Conservation (phyloP, 805 yeast genomes). For the Saturnispora silvae region DNA sequence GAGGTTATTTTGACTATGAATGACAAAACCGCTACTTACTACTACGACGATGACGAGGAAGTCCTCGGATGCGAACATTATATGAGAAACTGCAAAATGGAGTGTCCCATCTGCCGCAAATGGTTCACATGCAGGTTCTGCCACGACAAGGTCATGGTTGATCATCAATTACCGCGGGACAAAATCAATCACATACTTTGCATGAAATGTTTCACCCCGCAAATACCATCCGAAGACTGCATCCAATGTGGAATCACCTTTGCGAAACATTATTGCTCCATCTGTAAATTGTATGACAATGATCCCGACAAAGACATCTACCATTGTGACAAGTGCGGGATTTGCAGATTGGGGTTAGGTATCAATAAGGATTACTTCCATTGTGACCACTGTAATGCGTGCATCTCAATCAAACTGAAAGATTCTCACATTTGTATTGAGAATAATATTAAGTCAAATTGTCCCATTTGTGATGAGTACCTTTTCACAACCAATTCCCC, state of each 20-base stretch:
- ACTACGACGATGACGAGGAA: conserved; percentile 31
- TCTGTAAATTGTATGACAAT: conserved; percentile 75
- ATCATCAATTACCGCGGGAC: conserved; percentile 50
- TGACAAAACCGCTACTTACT: conserved; percentile 43
- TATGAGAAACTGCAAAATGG: conserved; percentile 71
- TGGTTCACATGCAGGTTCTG: conserved; percentile 84
- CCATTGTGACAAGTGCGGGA: conserved; percentile 89
- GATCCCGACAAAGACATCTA: conserved; percentile 71
- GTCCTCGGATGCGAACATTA: conserved; percentile 76
- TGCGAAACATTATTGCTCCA: conserved; percentile 67
- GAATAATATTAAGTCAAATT: conserved; percentile 79
- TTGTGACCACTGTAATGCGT: conserved; percentile 81
- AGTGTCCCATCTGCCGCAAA: conserved; percentile 60
- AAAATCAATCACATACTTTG: conserved; percentile 65
- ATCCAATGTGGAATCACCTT: conserved; percentile 64
- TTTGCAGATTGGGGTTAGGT: conserved; percentile 84
- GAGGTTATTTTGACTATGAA: conserved; percentile 34
- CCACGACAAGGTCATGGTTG: conserved; percentile 50
- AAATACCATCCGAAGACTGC: conserved; percentile 51
- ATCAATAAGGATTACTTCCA: conserved; percentile 84
- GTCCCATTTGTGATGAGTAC: conserved; percentile 89
- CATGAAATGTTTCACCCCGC: conserved; percentile 70
- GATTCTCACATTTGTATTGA: conserved; percentile 77
- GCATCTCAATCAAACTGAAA: conserved; percentile 69
- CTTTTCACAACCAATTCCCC: conserved; percentile 74